These are phyloP conservation scores for Hirsutella minnesotensis DNA, from an alignment of 2,329 filamentous ascomycete genomes.

Conservation along the genomic window DNA sequence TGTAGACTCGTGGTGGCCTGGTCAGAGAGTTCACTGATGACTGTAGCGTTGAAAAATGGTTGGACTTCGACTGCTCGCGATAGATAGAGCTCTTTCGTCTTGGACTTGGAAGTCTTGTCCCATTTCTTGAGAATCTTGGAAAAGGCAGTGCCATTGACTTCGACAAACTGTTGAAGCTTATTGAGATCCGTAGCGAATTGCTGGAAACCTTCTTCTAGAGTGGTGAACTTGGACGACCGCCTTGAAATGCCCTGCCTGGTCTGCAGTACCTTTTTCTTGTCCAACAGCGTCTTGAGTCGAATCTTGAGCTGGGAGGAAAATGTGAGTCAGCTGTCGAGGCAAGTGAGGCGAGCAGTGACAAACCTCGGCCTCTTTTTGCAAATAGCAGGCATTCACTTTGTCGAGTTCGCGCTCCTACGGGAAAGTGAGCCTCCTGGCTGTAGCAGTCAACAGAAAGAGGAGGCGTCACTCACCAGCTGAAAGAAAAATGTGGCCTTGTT, in stretches of 20 bases:
- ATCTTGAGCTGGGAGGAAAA: slow-evolving; percentile 62
- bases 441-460: not conserved
- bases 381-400: slow-evolving; percentile 95
- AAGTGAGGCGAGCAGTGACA: slow-evolving; percentile 13
- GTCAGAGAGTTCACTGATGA: slow-evolving; percentile 92
- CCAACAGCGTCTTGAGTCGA: slow-evolving; percentile 78
- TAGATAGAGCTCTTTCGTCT: slow-evolving; percentile 94
- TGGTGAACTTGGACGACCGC: slow-evolving; percentile 85
- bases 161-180: slow-evolving; percentile 96
- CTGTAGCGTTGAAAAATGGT: slow-evolving; percentile 93
- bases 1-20: slow-evolving; percentile 93
- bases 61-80: slow-evolving; percentile 94
- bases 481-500: slow-evolving; percentile 99
- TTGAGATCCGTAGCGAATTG: slow-evolving; percentile 95
- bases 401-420: slow-evolving; percentile 86
- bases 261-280: slow-evolving; percentile 89
- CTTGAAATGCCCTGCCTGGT: slow-evolving; percentile 71
- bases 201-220: slow-evolving; percentile 90
- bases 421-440: not conserved
- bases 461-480: slow-evolving; percentile 56
- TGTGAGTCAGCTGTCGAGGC: not conserved
- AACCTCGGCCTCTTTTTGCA: slow-evolving; percentile 97
- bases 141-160: slow-evolving; percentile 94
- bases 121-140: slow-evolving; percentile 99
- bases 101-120: slow-evolving; percentile 99